A percentile compares a stretch with the other conserved stretches of the same genome.
Conservation (phyloP, 805 yeast genomes). For the Candida maltosa region DNA sequence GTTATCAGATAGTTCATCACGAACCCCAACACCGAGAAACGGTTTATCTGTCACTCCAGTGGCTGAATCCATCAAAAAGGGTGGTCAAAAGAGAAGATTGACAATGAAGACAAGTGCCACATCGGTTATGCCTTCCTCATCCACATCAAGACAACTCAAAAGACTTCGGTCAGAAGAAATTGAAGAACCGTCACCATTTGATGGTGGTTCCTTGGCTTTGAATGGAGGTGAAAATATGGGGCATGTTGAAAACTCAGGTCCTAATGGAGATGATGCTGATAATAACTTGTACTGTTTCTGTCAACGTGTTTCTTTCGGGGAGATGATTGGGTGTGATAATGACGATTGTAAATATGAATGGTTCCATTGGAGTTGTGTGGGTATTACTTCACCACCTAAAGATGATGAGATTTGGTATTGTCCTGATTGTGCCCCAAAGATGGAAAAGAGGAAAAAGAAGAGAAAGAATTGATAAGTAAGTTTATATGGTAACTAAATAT, state of each 20-base stretch:
- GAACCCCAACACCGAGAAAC: conserved; percentile 29
- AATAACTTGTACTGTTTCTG: conserved; percentile 77
- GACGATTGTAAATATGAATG: conserved; percentile 85
- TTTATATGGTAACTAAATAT: not conserved
- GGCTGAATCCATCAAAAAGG: conserved; percentile 15
- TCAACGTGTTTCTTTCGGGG: conserved; percentile 92
- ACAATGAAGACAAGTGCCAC: conserved; percentile 2
- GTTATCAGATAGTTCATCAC: conserved; percentile 22
- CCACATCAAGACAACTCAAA: conserved; percentile 15
- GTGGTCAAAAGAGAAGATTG: conserved; percentile 23
- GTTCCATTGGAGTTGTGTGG: conserved; percentile 97
- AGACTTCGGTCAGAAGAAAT: conserved; percentile 20
- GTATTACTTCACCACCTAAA: conserved; percentile 80
- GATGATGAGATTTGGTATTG: conserved; percentile 87
- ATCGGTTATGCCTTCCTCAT: conserved; percentile 1
- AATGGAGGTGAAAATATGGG: conserved; percentile 14
- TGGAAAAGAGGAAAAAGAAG: conserved; percentile 43
- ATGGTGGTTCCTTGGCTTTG: conserved; percentile 9
- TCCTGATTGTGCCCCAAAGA: conserved; percentile 65
- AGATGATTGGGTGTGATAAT: conserved; percentile 96
- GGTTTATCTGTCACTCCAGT: conserved; percentile 12
- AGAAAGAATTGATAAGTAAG: conserved; percentile 19
- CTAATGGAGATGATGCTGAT: conserved; percentile 40
- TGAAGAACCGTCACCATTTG: conserved; percentile 13
- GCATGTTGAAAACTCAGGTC: conserved; percentile 10